Percentiles rank a stretch among this genome's conserved stretches.
Evolutionary conservation across 768 basidiomycete species (phyloP).

Genomic region (Phaeotremella fagi): DNA sequence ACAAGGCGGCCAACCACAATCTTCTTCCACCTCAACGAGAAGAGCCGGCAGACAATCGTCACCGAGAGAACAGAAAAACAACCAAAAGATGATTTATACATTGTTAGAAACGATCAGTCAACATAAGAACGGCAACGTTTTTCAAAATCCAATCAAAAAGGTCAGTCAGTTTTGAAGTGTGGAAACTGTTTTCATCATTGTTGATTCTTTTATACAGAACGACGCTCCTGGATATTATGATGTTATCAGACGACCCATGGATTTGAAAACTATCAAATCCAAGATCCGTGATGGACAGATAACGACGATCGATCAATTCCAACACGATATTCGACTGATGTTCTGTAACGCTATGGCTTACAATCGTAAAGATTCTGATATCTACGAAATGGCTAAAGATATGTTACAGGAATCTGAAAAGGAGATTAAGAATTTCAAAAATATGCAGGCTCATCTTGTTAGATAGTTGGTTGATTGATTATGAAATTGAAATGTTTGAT

Average conservation of each 20-base stretch:
- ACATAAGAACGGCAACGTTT: slow-evolving; percentile 83
- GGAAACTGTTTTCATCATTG: background rate
- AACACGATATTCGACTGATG: slow-evolving; percentile 85
- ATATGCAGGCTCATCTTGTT: slow-evolving; percentile 31
- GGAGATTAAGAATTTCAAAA: slow-evolving; percentile 38
- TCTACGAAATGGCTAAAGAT: slow-evolving; percentile 86
- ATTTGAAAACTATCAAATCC: slow-evolving; percentile 86
- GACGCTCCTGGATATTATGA: slow-evolving; percentile 90
- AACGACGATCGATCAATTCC: slow-evolving; percentile 74
- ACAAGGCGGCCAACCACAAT: background rate
- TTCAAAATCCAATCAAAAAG: slow-evolving; percentile 81
- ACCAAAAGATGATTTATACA: slow-evolving; percentile 73
- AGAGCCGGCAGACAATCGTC: background rate
- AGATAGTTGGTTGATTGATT: background rate
- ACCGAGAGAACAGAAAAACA: slow-evolving; percentile 43
- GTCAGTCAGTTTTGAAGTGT: slow-evolving; percentile 13
- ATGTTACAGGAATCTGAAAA: slow-evolving; percentile 55
- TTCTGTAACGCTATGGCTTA: slow-evolving; percentile 95
- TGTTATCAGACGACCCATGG: slow-evolving; percentile 91
- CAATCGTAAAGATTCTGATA: slow-evolving; percentile 77
- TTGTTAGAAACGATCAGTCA: slow-evolving; percentile 75
- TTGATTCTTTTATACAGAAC: slow-evolving; percentile 40
- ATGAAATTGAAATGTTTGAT: too few species aligned
- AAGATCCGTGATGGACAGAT: slow-evolving; percentile 79
- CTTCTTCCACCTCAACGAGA: background rate